Evolutionary conservation across 257 asterid species (phyloP).

Genomic region (Coffea eugenioides): DNA sequence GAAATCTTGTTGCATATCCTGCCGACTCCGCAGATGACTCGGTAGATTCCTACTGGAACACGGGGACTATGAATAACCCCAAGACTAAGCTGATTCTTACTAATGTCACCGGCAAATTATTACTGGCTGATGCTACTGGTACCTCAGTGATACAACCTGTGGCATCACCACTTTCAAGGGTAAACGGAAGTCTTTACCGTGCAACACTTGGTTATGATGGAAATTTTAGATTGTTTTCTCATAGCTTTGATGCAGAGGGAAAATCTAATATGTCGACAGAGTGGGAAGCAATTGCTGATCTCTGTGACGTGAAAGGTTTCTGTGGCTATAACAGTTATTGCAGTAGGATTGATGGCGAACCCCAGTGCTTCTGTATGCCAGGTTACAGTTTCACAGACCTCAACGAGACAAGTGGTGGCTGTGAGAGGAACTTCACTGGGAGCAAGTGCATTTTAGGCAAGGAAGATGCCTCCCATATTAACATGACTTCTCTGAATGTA

Average conservation of each 20-base stretch:
- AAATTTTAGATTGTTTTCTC: constrained; percentile 25
- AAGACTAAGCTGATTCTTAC: constrained; percentile 12
- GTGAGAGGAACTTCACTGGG: constrained; percentile 20
- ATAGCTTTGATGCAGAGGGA: constrained; percentile 4
- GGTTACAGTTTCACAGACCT: constrained; percentile 15
- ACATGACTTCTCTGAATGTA: not conserved
- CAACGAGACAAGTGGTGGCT: constrained; percentile 6
- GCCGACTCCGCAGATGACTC: not conserved
- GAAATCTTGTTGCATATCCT: constrained; percentile 32
- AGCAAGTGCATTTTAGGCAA: constrained; percentile 20
- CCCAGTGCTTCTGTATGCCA: constrained; percentile 26
- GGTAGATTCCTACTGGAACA: constrained; percentile 12
- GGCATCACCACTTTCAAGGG: not conserved
- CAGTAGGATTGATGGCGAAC: constrained; percentile 1
- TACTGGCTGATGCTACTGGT: not conserved
- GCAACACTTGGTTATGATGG: constrained; percentile 25
- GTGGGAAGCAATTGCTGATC: constrained; percentile 22
- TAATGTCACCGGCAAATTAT: constrained; percentile 1
- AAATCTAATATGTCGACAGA: constrained; percentile 4
- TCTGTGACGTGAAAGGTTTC: constrained; percentile 23
- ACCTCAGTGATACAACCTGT: not conserved
- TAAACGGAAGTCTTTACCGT: not conserved
- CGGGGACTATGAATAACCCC: not conserved
- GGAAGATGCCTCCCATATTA: constrained; percentile 13
- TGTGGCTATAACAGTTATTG: constrained; percentile 31